Evolutionary conservation across 768 basidiomycete species (phyloP), one percentile per base, ranked within the genome.

Genomic region (Multifurca ochricompacta): DNA sequence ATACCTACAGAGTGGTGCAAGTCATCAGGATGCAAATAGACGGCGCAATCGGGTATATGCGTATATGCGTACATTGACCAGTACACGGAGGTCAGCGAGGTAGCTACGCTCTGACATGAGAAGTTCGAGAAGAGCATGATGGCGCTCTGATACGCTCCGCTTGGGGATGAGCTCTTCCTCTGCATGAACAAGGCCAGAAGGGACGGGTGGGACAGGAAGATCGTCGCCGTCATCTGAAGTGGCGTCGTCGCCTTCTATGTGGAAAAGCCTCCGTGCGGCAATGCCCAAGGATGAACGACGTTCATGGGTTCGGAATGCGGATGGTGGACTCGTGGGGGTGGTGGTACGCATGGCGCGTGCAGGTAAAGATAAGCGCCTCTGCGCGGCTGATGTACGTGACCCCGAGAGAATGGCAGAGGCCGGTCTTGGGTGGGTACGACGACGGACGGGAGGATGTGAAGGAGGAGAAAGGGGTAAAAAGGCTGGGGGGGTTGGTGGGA

Each of bases 21-120:
- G 54, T 54, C 18, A 61, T 28, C 30, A 18, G 4, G 7, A n/a
- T 7, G 42, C 14, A 40, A 32, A 34, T 19, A 40, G 25, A 30
- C 19, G 31, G 18, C 10, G 21, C 11, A 19, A 53, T 9, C 27
- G 19, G 28, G 21, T 19, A 47, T 41, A 53, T 37, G n/a, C 77
- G 56, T 66, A 91, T 91, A 59, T 77, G n/a, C 77, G 56, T 66
- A 91, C 91, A 59, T 77, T 76, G 52, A 91, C 86, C 40, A 98
- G 75, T 8, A 78, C 78, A 56, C 82, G 79, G 63, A 97, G 69
- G 68, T 94, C 91, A 48, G 75, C 66, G 8, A 92, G 75, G 67
- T 97, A 98, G 6, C 81, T 81, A 18, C 81, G 73, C 72, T 98
- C 95, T 1, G 92, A 94, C 53, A 79, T 74, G 23, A 97, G 75